These are phyloP conservation scores for Cryphonectria parasitica DNA, from an alignment of 2,329 filamentous ascomycete genomes.

Conservation along the genomic window DNA sequence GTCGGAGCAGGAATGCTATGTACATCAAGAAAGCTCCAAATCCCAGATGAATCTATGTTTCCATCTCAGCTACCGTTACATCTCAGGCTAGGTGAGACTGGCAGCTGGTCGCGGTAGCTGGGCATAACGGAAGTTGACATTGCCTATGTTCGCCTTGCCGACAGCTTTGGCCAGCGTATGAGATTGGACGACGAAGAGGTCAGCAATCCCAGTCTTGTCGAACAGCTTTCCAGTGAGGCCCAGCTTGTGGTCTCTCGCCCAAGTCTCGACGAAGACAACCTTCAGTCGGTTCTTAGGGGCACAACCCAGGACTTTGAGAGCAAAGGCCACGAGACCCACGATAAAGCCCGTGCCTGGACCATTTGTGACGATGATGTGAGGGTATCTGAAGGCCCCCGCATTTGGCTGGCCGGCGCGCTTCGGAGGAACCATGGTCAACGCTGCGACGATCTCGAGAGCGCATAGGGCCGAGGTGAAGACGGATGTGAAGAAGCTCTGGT, in stretches of 20 bases:
- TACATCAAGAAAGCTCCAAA: neutral
- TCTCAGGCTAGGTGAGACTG: neutral
- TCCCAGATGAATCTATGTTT: neutral
- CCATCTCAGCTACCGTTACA: neutral
- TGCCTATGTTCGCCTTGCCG: constrained; percentile 40
- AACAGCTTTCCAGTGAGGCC: constrained; percentile 86
- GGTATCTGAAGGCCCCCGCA: constrained; percentile 49
- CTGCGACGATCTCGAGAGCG: constrained; percentile 63
- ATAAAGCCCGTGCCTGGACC: constrained; percentile 88
- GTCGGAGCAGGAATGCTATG: neutral
- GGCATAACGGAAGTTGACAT: constrained; percentile 21
- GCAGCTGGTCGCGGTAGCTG: neutral
- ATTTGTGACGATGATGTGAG: constrained; percentile 81
- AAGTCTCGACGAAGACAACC: constrained; percentile 88
- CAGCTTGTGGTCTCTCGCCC: constrained; percentile 80
- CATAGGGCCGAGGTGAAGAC: constrained; percentile 70
- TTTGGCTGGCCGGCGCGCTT: constrained; percentile 26
- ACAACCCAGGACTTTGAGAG: constrained; percentile 50
- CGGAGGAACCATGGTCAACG: constrained; percentile 48
- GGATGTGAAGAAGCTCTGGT: constrained; percentile 77
- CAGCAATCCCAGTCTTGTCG: constrained; percentile 64
- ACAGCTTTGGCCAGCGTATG: constrained; percentile 59
- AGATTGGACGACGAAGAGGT: constrained; percentile 85
- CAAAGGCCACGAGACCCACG: constrained; percentile 57
- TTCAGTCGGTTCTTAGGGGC: constrained; percentile 62